These are phyloP conservation scores for Zasmidium angulare DNA, from an alignment of 2,329 filamentous ascomycete genomes.

Conservation along the genomic window DNA sequence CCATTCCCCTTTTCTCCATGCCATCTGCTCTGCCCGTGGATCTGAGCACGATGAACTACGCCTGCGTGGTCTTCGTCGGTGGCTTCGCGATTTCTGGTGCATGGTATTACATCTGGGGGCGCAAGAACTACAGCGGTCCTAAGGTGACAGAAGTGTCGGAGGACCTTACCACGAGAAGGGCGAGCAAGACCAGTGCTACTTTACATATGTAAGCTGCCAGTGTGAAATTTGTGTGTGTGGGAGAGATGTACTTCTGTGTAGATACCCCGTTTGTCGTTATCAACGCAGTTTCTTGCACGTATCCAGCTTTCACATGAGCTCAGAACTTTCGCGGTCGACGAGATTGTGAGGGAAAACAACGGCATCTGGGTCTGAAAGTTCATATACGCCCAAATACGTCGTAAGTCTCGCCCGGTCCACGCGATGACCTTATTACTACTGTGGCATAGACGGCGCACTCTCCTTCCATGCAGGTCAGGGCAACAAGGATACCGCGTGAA, in stretches of 20 bases:
- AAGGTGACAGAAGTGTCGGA: slow-evolving; percentile 1
- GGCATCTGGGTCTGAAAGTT: too few relatives aligned
- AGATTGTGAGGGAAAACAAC: too few relatives aligned
- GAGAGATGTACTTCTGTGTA: background rate
- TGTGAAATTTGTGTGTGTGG: background rate
- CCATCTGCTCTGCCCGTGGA: slow-evolving; percentile 63
- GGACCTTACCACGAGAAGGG: background rate
- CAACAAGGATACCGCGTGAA: background rate
- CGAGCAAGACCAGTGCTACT: background rate
- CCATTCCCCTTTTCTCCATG: slow-evolving; percentile 70
- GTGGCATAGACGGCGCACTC: background rate
- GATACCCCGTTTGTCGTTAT: background rate
- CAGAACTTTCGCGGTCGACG: too few relatives aligned
- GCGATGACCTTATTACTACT: background rate
- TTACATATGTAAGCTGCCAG: background rate
- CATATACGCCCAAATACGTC: background rate
- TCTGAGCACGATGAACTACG: slow-evolving; percentile 67
- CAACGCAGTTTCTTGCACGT: too few relatives aligned
- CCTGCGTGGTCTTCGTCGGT: slow-evolving; percentile 69
- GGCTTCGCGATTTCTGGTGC: slow-evolving; percentile 60
- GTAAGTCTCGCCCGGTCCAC: background rate
- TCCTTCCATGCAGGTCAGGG: background rate
- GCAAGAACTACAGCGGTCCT: slow-evolving; percentile 65
- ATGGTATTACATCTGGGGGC: slow-evolving; percentile 71
- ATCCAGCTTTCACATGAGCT: too few relatives aligned